phyloP scores from a whole-genome alignment of 805 yeast genomes.

The Metschnikowia chrysomelidarum region DNA sequence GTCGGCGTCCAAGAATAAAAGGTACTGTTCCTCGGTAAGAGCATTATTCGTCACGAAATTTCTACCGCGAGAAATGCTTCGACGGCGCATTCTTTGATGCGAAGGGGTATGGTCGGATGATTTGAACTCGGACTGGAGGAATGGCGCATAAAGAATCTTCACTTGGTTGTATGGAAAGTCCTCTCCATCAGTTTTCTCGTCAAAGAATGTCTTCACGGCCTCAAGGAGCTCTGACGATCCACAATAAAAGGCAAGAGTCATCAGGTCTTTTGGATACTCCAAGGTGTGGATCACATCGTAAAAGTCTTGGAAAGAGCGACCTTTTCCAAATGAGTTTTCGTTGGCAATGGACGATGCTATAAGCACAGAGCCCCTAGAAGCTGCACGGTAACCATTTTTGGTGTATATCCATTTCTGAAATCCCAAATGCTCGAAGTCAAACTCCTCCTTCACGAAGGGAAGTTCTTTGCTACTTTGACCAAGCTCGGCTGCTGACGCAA shows the following conservation, averaged over 20 bases:
- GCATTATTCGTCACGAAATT: constrained; percentile 30
- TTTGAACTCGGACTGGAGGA: constrained; percentile 7
- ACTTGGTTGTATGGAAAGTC: constrained; percentile 6
- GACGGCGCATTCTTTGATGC: constrained; percentile 33
- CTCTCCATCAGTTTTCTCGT: constrained; percentile 1
- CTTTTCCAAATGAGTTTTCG: constrained; percentile 34
- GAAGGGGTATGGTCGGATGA: constrained; percentile 6
- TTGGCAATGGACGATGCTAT: constrained; percentile 26
- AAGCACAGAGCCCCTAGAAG: constrained; percentile 5
- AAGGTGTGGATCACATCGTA: constrained; percentile 27
- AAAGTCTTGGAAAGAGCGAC: constrained; percentile 30
- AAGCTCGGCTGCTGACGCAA: too few relatives aligned
- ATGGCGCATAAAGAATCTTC: constrained; percentile 10
- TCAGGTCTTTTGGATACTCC: constrained; percentile 19
- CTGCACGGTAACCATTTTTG: not conserved
- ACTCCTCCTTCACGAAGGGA: too few relatives aligned
- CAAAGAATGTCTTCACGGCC: constrained; percentile 20
- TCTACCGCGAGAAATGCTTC: constrained; percentile 35
- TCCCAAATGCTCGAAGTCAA: too few relatives aligned
- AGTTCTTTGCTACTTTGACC: too few relatives aligned
- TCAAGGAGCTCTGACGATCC: constrained; percentile 27
- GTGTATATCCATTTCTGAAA: not conserved
- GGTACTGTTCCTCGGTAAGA: constrained; percentile 28
- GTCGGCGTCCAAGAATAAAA: constrained; percentile 38
- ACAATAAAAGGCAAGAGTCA: constrained; percentile 31